Evolutionary conservation across 2,329 filamentous ascomycete species (phyloP), one percentile per base, ranked within the genome.

Genomic region (Talaromyces verruculosus): DNA sequence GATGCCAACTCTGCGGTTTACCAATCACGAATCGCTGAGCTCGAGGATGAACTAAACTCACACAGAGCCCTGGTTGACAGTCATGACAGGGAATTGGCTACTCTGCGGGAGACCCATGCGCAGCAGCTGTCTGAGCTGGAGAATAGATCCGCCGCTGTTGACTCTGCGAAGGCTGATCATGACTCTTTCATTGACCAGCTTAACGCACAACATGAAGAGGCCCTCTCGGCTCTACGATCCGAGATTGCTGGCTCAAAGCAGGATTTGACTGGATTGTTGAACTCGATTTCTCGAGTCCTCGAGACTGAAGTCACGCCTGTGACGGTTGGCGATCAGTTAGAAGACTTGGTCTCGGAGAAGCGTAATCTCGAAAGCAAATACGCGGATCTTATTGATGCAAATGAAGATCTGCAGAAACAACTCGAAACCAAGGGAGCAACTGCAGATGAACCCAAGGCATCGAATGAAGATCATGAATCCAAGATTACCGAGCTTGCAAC

Each of bases 211-310:
- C 86, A 91, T 72, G 86, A 88, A 68, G 79, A 84, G 68, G 80
- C 85, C 0, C 79, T 89, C 67, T 84, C 84, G 74, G 74, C 79
- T 59, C 79, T 92, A 45, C 86, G 90, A 73, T 77, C 80, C 35
- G 88, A 91, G 51, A 85, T 91, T 39, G 79, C 83, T 0, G 85
- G 88, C 66, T 88, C 88, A n/a, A 85, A 87, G 37, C 85, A 90
- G 62, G 86, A 90, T 65, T 80, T 92, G 51, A 84, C 84, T 72
- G 88, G 86, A 72, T 82, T 90, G 51, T 87, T 89, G 19, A 84
- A 84, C 2, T 86, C 88, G 70, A 86, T 92, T 37, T 76, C 77
- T 2, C 66, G 70, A 15, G 70, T 80, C 5, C 71, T 80, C 43
- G 75, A 76, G 45, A 74, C 61, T 81, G 88, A 65, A 81, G 83